Evolutionary conservation across 73 alveolate genomes (phyloP), one percentile per base, ranked within the genome.

Genomic region (Tetrahymena thermophila): DNA sequence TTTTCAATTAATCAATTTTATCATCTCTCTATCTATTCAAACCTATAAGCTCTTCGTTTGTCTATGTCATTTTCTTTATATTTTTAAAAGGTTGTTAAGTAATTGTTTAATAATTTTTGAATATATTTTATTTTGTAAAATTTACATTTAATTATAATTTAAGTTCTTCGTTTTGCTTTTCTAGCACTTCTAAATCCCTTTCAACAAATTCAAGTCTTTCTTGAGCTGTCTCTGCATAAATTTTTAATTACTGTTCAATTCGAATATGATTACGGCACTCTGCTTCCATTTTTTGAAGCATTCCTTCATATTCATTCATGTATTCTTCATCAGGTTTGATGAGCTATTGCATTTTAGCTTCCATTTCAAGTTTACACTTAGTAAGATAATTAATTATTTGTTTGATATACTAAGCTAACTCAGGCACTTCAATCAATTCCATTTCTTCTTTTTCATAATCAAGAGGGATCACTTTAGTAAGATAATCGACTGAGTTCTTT

Each of bases 211-310:
- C 97, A 34, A 95, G 84, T 85, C 96, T 97, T 50, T 96, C 97
- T 50, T 96, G 96, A 11, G 96, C 95, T 35, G 96, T 93, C 94
- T 97, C 98, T 42, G 96, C 96, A 85, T 97, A 97, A 34, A 97
- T 85, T 84, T 97, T 97, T 56, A 97, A 84, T 96, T 97, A 96
- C 85, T 97, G 96, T 85, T 97, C 98, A 7, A 97, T 96, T 56
- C 96, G 38, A 38, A 97, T 97, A 57, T 97, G 98, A 50, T 96
- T 96, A 85, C 98, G 85, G 55, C 96, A 96, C 42, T 97, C 98
- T 31, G 97, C 97, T 84, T 97, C 98, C 35, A 95, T 95, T 85
- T 97, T 97, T 89, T 96, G 95, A 34, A 97, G 97, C 97, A 96
- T 94, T 34, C 93, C 83, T 94, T 97, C 98, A 43, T 97, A 97